Conservation (phyloP, 768 basidiomycete genomes). For the Myochromella boudieri region DNA sequence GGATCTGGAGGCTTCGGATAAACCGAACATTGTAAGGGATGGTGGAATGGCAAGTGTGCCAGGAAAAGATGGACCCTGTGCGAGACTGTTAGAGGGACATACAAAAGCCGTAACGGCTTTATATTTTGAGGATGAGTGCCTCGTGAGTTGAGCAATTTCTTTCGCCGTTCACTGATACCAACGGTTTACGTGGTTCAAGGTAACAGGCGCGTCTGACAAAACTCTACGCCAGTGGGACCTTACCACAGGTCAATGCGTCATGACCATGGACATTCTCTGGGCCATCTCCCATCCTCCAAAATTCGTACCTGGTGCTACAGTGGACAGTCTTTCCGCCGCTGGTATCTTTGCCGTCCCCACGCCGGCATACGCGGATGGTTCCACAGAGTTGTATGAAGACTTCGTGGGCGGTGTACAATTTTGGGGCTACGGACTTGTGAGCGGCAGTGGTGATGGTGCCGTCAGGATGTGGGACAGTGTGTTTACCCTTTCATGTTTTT, state of each 20-base stretch:
- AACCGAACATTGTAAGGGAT: slow-evolving; percentile 39
- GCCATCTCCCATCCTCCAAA: slow-evolving; percentile 89
- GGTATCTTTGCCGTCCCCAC: slow-evolving; percentile 80
- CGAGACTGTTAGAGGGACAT: slow-evolving; percentile 84
- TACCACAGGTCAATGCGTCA: slow-evolving; percentile 93
- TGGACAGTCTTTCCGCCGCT: slow-evolving; percentile 46
- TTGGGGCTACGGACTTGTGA: slow-evolving; percentile 97
- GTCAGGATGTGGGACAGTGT: slow-evolving; percentile 99
- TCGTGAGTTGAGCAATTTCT: slow-evolving; percentile 51
- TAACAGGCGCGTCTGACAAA: slow-evolving; percentile 97
- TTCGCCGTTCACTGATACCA: too few relatives aligned
- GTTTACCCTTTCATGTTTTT: slow-evolving; percentile 29
- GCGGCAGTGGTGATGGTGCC: slow-evolving; percentile 95
- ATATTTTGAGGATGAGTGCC: slow-evolving; percentile 92
- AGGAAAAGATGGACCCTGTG: slow-evolving; percentile 58
- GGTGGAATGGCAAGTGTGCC: slow-evolving; percentile 29
- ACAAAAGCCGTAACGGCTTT: slow-evolving; percentile 89
- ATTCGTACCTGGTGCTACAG: slow-evolving; percentile 34
- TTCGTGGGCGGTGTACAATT: slow-evolving; percentile 98
- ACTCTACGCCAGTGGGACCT: slow-evolving; percentile 99
- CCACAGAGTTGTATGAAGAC: slow-evolving; percentile 94
- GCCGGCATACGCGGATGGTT: slow-evolving; percentile 86
- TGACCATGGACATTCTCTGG: slow-evolving; percentile 99
- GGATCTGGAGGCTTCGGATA: slow-evolving; percentile 37
- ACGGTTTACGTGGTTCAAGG: too few relatives aligned